Conservation (phyloP, 176 grass and related monocot genomes). For the Zoysia pacifica region DNA sequence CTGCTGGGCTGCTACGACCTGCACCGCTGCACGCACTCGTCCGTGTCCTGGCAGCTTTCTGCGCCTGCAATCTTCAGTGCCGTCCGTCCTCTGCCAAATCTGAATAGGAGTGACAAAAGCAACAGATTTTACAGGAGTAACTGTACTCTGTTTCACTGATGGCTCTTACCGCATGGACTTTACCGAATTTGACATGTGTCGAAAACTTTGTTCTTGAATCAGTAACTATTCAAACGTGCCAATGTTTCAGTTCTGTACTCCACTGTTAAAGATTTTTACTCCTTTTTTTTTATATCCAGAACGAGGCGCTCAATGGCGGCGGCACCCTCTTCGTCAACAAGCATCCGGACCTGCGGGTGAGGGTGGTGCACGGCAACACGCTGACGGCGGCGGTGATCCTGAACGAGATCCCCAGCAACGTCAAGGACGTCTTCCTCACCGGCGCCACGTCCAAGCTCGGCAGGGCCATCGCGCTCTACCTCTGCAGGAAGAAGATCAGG, state of each 20-base stretch:
- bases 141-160: background rate
- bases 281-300: constrained; percentile 24
- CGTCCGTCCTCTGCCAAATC: constrained; percentile 17
- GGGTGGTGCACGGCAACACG: constrained; percentile 96
- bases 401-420: constrained; percentile 76
- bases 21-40: background rate
- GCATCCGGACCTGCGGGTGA: constrained; percentile 70
- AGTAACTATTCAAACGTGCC: too few species aligned
- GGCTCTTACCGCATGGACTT: background rate
- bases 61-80: background rate
- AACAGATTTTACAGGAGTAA: background rate
- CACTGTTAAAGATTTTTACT: too few species aligned
- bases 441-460: constrained; percentile 96
- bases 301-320: constrained; percentile 84
- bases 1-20: background rate
- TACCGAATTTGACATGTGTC: too few species aligned
- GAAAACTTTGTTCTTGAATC: too few species aligned
- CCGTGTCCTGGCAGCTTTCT: background rate
- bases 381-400: constrained; percentile 92
- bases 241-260: too few species aligned
- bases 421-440: constrained; percentile 78
- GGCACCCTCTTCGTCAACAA: constrained; percentile 81
- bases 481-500: constrained; percentile 75
- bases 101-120: background rate
- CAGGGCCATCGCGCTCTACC: constrained; percentile 82